Evolutionary conservation across 2,329 filamentous ascomycete species (phyloP), one percentile per base, ranked within the genome.

Genomic region (Lizonia empirigonia): DNA sequence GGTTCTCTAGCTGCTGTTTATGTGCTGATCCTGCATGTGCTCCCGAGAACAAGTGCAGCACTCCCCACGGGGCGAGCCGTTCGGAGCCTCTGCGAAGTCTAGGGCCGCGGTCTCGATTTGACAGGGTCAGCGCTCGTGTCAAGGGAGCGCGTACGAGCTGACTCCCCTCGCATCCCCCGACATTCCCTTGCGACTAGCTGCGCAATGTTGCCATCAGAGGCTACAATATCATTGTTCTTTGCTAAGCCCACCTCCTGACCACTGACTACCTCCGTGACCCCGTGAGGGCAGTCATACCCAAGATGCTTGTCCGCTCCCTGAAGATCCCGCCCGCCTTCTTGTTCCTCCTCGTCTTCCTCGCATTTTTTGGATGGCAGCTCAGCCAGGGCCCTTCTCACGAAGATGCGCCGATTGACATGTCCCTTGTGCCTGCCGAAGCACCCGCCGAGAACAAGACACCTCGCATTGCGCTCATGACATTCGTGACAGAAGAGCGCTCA

Each of bases 401-500:
- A 26, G 37, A 49, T 7, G 35, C 33, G 18, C 29, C 47, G 8
- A 42, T 55, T 9, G 34, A 36, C 10, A 49, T 46, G 30, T 41
- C 56, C 5, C 53, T 60, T 18, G 34, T 48, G 19, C 44, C 56
- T 16, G 50, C 57, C 1, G 52, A 56, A 7, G 56, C 40, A 7
- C 29, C 35, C 5, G 24, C 26, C 23, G 46, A 56, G 35, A 59
- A 53, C 27, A 63, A 58, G 32, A 24, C 45, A 26, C 63, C 59
- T 7, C 62, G 67, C 16, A 62, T 74, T 10, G 72, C 69, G 15
- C 56, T 74, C 30, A 59, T 74, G 45, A 74, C 72, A 0, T 73
- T 74, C 37, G 64, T 70, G 6, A 74, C 72, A 0, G 62, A 73
- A 5, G 61, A 74, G 56, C 65, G 65, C 40, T 72, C 70, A 1